Evolutionary conservation across 2,329 filamentous ascomycete genomes (phyloP), one percentile per base, ranked within the genome.

Genomic region (Mycosphaerelloides madeirae): DNA sequence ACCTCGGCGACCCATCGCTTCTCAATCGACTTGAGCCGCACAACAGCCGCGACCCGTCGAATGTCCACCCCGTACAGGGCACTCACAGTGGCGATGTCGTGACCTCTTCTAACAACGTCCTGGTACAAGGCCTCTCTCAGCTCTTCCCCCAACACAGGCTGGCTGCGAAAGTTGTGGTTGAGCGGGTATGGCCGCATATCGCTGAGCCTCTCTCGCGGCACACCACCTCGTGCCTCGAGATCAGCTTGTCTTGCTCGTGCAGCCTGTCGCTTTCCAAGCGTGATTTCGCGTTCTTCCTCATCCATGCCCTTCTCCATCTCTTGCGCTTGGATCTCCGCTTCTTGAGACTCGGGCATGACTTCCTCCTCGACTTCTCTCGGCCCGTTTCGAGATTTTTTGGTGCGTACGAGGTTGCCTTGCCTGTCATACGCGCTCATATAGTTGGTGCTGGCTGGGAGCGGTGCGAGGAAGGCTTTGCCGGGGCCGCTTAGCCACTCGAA

Each of bases 21-120:
- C 71, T 96, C 88, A 54, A 95, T 75, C 65, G 88, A 81, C 71
- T 91, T 91, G 59, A 96, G 72, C 58, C 90, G 75, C 47, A 95
- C 84, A 15, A 95, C 85, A 16, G 90, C 90, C 20, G 83, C 89
- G 14, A 95, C 85, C 57, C 90, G 78, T 60, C 86, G 80, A 67
- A 95, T 84, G 60, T 93, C 88, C 18, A 95, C 79, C 20, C 82
- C 80, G 56, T 86, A 77, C 59, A 87, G 78, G 1, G 84, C 84
- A 61, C 87, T 90, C 15, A 94, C 85, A 33, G 78, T 78, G 59
- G 87, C 83, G 50, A 95, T 73, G 44, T 84, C 80, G 64, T 83
- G 74, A 48, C 83, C 83, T 12, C 79, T 65, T n/a, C 68, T 62
- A 50, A 80, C 80, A 12, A 94, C 80, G 55, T 79, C 77, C 3